phyloP scores from a whole-genome alignment of 441 rosid genomes.

The Erodium trifolium region DNA sequence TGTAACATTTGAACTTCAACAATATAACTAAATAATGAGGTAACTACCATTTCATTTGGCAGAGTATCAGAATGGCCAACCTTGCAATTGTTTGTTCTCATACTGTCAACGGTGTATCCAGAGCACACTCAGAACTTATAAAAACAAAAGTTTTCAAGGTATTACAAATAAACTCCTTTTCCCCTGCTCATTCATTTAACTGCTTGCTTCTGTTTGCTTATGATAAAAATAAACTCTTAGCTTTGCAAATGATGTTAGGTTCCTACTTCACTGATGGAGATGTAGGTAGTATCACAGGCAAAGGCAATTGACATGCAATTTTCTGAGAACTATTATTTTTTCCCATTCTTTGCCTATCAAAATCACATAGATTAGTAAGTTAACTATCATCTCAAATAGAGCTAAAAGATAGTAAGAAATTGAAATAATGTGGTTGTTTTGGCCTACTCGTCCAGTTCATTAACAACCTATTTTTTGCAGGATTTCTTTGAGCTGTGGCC shows the following conservation, averaged over 20 bases:
- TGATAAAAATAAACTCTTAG: conserved; percentile 2
- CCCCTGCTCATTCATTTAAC: conserved; percentile 4
- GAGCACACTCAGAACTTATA: conserved; percentile 35
- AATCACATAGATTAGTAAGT: neutral
- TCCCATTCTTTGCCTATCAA: neutral
- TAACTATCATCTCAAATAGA: neutral
- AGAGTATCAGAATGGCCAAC: conserved; percentile 53
- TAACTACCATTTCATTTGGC: conserved; percentile 15
- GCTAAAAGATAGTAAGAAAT: neutral
- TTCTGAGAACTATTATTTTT: neutral
- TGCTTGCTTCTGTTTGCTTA: neutral
- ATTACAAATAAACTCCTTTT: conserved; percentile 13
- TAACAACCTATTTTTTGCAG: conserved; percentile 26
- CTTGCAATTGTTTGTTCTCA: conserved; percentile 43
- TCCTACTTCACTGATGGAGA: conserved; percentile 6
- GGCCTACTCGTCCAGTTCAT: neutral
- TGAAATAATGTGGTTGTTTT: neutral
- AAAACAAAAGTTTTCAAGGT: conserved; percentile 47
- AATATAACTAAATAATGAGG: conserved; percentile 6
- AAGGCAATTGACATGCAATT: neutral
- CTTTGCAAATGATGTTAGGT: neutral
- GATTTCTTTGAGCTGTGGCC: conserved; percentile 37
- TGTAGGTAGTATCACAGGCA: neutral
- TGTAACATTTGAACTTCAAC: conserved; percentile 3
- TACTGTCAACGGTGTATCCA: conserved; percentile 49